Conservation (phyloP, 2,329 filamentous ascomycete species). For the Chaetomiaceae sp. region DNA sequence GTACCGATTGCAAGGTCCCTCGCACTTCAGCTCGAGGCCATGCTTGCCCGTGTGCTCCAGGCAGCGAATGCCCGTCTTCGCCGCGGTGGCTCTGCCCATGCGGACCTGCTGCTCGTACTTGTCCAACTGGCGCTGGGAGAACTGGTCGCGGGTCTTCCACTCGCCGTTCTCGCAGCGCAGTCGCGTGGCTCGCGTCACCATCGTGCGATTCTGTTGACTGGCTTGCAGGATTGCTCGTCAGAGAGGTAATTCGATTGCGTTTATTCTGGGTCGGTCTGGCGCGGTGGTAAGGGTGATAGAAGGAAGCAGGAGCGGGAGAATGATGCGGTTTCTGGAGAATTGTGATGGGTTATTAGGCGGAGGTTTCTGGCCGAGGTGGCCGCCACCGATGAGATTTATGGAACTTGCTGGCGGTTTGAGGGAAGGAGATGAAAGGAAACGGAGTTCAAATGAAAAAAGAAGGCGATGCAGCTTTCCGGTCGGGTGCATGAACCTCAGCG, state of each 20-base stretch:
- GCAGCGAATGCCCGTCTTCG: slow-evolving; percentile 30
- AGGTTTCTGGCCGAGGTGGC: no score
- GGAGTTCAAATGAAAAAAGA: no score
- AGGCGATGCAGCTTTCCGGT: no score
- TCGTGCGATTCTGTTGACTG: not conserved
- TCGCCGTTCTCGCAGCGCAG: slow-evolving; percentile 32
- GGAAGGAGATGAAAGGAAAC: no score
- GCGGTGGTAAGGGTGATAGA: no score
- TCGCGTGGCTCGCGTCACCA: slow-evolving; percentile 16
- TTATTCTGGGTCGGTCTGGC: not conserved
- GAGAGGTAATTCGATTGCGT: not conserved
- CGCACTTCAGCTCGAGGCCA: slow-evolving; percentile 22
- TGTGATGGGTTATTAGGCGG: no score
- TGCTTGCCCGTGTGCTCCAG: slow-evolving; percentile 22
- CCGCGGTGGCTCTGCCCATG: slow-evolving; percentile 17
- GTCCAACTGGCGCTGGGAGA: slow-evolving; percentile 30
- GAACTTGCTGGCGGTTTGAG: no score
- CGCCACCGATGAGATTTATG: no score
- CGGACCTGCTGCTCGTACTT: slow-evolving; percentile 25
- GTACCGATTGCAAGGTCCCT: slow-evolving; percentile 32
- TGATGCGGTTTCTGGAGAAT: no score
- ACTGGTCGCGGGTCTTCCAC: slow-evolving; percentile 28
- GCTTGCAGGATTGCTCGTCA: not conserved
- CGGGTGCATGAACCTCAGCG: no score
- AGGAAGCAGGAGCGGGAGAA: no score